These are phyloP conservation scores for Flaveria bidentis DNA, from an alignment of 129 eudicot species.

Conservation along the genomic window DNA sequence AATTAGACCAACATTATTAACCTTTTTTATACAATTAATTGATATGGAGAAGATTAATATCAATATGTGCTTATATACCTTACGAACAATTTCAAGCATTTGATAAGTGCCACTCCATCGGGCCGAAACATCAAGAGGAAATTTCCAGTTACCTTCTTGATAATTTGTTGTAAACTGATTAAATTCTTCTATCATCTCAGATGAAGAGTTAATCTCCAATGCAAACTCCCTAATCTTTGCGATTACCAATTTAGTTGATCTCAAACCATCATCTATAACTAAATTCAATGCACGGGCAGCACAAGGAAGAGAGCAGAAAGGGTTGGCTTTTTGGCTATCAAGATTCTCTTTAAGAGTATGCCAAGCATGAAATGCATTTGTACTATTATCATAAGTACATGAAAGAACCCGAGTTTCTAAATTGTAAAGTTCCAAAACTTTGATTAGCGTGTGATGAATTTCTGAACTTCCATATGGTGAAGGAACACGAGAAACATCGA, in stretches of 20 bases:
- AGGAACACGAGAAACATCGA: slow-evolving; percentile 79
- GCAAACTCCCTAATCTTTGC: slow-evolving; percentile 87
- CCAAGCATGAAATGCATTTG: slow-evolving; percentile 74
- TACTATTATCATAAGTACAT: slow-evolving; percentile 83
- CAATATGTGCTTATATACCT: slow-evolving; percentile 48
- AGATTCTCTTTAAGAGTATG: slow-evolving; percentile 77
- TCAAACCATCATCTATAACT: slow-evolving; percentile 71
- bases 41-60: background rate
- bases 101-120: slow-evolving; percentile 98
- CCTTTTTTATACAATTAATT: background rate
- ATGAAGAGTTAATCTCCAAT: slow-evolving; percentile 70
- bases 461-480: slow-evolving; percentile 78
- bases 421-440: slow-evolving; percentile 64
- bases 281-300: slow-evolving; percentile 77
- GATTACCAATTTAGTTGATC: slow-evolving; percentile 56
- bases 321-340: slow-evolving; percentile 71
- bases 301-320: slow-evolving; percentile 81
- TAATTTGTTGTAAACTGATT: slow-evolving; percentile 53
- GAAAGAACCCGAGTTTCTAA: slow-evolving; percentile 69
- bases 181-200: slow-evolving; percentile 71
- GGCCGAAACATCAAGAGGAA: slow-evolving; percentile 83
- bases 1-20: background rate
- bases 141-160: slow-evolving; percentile 85
- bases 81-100: slow-evolving; percentile 86
- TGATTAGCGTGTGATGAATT: slow-evolving; percentile 54